phyloP scores from a whole-genome alignment of 2,329 filamentous ascomycete species.

The Ophiocordyceps sinensis region DNA sequence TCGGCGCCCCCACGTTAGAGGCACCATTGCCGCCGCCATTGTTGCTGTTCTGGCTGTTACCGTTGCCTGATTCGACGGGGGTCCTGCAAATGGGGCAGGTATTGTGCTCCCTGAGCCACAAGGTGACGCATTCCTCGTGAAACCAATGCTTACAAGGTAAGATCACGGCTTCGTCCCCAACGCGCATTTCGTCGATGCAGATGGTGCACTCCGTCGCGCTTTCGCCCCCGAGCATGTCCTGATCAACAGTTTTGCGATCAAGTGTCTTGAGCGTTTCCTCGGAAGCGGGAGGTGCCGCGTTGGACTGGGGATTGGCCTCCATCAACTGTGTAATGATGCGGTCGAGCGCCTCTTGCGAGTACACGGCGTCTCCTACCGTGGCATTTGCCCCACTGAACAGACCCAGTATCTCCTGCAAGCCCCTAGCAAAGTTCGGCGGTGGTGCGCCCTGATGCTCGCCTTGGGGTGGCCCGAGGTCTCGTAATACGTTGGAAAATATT shows the following conservation, averaged over 20 bases:
- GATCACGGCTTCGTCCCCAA: conserved; percentile 59
- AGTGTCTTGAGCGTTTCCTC: conserved; percentile 59
- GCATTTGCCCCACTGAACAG: conserved; percentile 38
- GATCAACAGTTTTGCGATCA: conserved; percentile 54
- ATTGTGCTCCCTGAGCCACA: conserved; percentile 83
- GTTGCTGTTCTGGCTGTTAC: conserved; percentile 5
- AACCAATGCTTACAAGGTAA: conserved; percentile 92
- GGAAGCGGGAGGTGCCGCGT: conserved; percentile 70
- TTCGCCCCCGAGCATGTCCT: conserved; percentile 50
- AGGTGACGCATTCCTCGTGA: conserved; percentile 64
- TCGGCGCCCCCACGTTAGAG: not conserved
- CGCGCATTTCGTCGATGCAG: conserved; percentile 72
- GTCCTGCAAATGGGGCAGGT: conserved; percentile 76
- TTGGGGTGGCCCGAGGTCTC: conserved; percentile 20
- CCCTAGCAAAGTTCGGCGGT: conserved; percentile 13
- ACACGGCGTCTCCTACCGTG: conserved; percentile 65
- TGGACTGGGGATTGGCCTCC: conserved; percentile 64
- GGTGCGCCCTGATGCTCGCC: conserved; percentile 10
- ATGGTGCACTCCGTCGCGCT: conserved; percentile 80
- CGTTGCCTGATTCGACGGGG: conserved; percentile 29
- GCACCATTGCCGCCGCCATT: conserved; percentile 1
- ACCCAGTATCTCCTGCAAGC: conserved; percentile 38
- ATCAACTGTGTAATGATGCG: conserved; percentile 77
- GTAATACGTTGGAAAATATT: conserved; percentile 31
- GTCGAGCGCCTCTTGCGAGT: conserved; percentile 81